Evolutionary conservation across 2,329 filamentous ascomycete species (phyloP), one percentile per base, ranked within the genome.

Genomic region (Emmonsia crescens): DNA sequence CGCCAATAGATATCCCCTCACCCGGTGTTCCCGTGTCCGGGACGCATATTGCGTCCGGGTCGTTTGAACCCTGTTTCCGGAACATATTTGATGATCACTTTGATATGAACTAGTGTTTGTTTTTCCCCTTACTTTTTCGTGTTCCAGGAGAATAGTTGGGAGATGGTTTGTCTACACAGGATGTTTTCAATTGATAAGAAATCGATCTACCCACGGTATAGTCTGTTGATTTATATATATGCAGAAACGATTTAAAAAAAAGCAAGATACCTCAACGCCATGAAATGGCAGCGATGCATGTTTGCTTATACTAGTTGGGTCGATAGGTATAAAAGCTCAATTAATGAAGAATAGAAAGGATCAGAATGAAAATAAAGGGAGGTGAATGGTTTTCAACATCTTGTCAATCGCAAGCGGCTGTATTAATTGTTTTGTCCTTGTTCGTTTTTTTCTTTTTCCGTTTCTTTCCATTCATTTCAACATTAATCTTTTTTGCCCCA

Each of bases 71-170:
- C 24, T 44, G 40, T 27, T 44, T 46, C 38, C 56, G 40, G 36
- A 57, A 57, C 29, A 46, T 57, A 31, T 57, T 57, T 33, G 56
- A 57, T 46, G 40, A 57, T n/a, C 56, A 57, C n/a, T 57, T 57
- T 57, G 56, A 57, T 44, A 57, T 57, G 40, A 46, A 21, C 5
- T 57, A 46, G 36, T 27, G n/a, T 19, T 33, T 6, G 19, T 8
- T 19, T n/a, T 9, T 1, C 2, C n/a, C 19, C 12, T 40, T 56
- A 24, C 21, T 56, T 10, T 24, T 40, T 14, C 21, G 52, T 9
- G 12, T 21, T 24, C 10, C 12, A 56, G 12, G 21, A 27, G n/a
- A 40, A 40, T 21, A 27, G 12, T 38, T 2, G 19, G 52, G n/a
- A 9, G 12, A 51, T 16, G 27, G 21, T 48, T 48, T 12, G 19